These are phyloP conservation scores for Parathielavia appendiculata DNA, from an alignment of 495 filamentous ascomycete species.

Conservation along the genomic window DNA sequence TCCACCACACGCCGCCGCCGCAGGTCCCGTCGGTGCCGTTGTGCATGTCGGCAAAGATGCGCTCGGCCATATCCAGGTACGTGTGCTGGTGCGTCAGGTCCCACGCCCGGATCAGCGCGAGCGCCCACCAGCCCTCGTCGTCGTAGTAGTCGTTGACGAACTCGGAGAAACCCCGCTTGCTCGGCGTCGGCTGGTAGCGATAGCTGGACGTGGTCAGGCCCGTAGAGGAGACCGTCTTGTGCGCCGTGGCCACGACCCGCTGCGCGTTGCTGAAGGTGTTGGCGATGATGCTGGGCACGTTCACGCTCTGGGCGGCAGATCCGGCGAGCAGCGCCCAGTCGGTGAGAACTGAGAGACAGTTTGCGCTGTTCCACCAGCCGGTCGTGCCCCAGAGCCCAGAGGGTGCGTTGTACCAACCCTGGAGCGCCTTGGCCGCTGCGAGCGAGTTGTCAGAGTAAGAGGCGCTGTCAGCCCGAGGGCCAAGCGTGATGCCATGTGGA, in stretches of 20 bases:
- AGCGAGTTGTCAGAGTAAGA: conserved; percentile 40
- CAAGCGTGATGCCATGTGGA: conserved; percentile 33
- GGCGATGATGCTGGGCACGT: conserved; percentile 35
- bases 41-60: conserved; percentile 58
- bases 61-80: conserved; percentile 53
- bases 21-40: conserved; percentile 50
- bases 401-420: conserved; percentile 56
- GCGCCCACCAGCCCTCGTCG: conserved; percentile 70
- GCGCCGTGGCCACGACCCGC: conserved; percentile 24
- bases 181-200: conserved; percentile 13
- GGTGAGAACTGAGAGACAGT: conserved; percentile 57
- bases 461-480: conserved; percentile 14
- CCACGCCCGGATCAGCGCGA: conserved; percentile 61
- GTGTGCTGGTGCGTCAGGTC: conserved; percentile 51
- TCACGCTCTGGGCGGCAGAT: conserved; percentile 26
- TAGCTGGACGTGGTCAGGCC: conserved; percentile 36
- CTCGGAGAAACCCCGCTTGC: conserved; percentile 35
- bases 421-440: conserved; percentile 47
- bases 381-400: conserved; percentile 62
- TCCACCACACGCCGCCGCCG: conserved; percentile 69
- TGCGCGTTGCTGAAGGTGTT: conserved; percentile 44
- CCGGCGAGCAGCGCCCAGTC: conserved; percentile 51
- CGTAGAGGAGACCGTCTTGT: conserved; percentile 28
- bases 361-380: conserved; percentile 76
- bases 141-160: conserved; percentile 65